Percentiles rank a stretch among this genome's conserved stretches.
Conservation (phyloP, 2,329 filamentous ascomycete species). For the Fusarium sp. region DNA sequence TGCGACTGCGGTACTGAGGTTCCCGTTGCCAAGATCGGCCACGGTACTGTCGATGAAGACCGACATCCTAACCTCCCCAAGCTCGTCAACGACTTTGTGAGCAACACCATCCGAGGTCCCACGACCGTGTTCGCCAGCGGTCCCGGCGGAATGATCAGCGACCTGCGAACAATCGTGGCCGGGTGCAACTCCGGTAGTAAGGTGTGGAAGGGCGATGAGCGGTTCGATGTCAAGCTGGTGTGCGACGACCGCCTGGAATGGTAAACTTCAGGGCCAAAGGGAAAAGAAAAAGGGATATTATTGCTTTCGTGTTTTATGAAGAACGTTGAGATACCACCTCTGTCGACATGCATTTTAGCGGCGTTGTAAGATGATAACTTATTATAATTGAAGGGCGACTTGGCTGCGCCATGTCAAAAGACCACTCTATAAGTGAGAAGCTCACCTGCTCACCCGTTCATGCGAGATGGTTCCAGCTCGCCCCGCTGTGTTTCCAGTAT, state of each 20-base stretch:
- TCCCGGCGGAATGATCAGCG: conserved; percentile 72
- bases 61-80: conserved; percentile 63
- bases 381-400: conserved; percentile 10
- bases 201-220: conserved; percentile 72
- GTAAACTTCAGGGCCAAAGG: conserved; percentile 44
- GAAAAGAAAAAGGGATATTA: neutral
- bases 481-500: conserved; percentile 8
- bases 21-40: conserved; percentile 51
- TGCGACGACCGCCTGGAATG: conserved; percentile 75
- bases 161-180: conserved; percentile 69
- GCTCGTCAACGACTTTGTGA: conserved; percentile 66
- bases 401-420: neutral
- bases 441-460: neutral
- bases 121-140: conserved; percentile 74
- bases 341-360: conserved; percentile 32
- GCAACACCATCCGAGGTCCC: conserved; percentile 61
- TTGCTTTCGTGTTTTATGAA: conserved; percentile 23
- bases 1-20: conserved; percentile 49
- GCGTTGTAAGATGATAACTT: conserved; percentile 16
- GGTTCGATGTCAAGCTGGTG: conserved; percentile 69
- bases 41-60: conserved; percentile 49
- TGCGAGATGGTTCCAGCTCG: neutral
- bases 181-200: conserved; percentile 65
- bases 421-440: neutral
- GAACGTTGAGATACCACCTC: conserved; percentile 45